These are phyloP conservation scores for Kwoniella dendrophila DNA, from an alignment of 768 basidiomycete species.

Conservation along the genomic window DNA sequence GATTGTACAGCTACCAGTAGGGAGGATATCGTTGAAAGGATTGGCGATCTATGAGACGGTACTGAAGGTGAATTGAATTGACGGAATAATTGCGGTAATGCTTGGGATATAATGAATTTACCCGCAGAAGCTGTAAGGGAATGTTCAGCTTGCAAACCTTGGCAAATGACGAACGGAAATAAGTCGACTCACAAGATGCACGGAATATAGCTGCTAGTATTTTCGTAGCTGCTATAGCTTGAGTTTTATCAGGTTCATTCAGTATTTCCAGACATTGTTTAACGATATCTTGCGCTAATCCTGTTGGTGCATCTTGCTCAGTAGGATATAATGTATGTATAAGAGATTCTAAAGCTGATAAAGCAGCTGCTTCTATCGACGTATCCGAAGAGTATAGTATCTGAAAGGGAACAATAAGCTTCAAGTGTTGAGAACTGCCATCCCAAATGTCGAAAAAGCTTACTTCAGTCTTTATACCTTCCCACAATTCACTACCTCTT, in stretches of 20 bases:
- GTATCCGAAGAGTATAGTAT: constrained; percentile 89
- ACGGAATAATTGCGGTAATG: constrained; percentile 72
- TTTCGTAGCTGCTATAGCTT: constrained; percentile 84
- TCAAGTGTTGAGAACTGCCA: not conserved
- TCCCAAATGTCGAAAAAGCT: too few species aligned
- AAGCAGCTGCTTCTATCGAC: constrained; percentile 71
- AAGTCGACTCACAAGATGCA: constrained; percentile 69
- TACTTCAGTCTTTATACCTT: constrained; percentile 85
- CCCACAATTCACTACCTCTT: constrained; percentile 81
- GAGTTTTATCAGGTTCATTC: constrained; percentile 88
- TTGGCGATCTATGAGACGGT: constrained; percentile 62
- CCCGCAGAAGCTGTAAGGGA: constrained; percentile 66
- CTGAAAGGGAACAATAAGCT: constrained; percentile 58
- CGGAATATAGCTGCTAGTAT: constrained; percentile 74
- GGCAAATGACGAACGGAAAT: not conserved
- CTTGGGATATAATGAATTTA: constrained; percentile 68
- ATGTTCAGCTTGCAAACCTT: not conserved
- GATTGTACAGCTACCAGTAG: constrained; percentile 60
- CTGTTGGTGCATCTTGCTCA: constrained; percentile 57
- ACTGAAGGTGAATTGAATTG: constrained; percentile 66
- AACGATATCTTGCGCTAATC: constrained; percentile 72
- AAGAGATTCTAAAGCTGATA: constrained; percentile 72
- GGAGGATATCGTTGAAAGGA: constrained; percentile 64
- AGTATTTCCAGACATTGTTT: constrained; percentile 78
- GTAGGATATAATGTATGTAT: constrained; percentile 69